phyloP scores from a whole-genome alignment of 345 rosid species.

The Aquilaria malaccensis region DNA sequence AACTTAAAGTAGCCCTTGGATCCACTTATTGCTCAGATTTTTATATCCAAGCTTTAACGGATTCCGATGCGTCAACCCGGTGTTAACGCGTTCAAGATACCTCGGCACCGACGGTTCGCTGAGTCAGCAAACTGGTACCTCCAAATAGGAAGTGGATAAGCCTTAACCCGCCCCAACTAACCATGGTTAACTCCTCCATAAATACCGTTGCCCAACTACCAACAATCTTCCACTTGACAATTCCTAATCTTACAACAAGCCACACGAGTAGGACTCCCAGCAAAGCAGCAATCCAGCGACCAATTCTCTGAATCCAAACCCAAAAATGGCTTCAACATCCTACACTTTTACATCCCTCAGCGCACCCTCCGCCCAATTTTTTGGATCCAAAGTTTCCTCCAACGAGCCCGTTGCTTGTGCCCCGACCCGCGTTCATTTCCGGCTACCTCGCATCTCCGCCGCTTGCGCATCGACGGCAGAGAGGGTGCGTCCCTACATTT shows the following conservation, averaged over 20 bases:
- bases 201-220: background rate
- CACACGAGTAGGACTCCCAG: no score
- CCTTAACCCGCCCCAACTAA: constrained; percentile 20
- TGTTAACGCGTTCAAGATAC: constrained; percentile 2
- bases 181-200: constrained; percentile 26
- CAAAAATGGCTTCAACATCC: constrained; percentile 24
- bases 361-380: constrained; percentile 14
- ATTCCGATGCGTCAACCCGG: background rate
- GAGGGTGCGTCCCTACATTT: constrained; percentile 16
- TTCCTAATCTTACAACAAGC: background rate
- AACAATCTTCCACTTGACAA: no score
- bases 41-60: no score
- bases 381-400: constrained; percentile 6
- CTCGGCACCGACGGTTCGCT: constrained; percentile 26
- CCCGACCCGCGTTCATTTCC: constrained; percentile 23
- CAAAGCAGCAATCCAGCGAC: background rate
- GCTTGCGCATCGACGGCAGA: constrained; percentile 32
- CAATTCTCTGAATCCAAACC: background rate
- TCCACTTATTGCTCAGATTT: no score
- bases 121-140: constrained; percentile 29
- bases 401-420: background rate
- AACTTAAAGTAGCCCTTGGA: no score
- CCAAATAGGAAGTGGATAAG: constrained; percentile 21
- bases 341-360: constrained; percentile 16
- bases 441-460: constrained; percentile 31